These are phyloP conservation scores for Argentina anserina DNA, from an alignment of 306 rosid genomes.

Conservation along the genomic window DNA sequence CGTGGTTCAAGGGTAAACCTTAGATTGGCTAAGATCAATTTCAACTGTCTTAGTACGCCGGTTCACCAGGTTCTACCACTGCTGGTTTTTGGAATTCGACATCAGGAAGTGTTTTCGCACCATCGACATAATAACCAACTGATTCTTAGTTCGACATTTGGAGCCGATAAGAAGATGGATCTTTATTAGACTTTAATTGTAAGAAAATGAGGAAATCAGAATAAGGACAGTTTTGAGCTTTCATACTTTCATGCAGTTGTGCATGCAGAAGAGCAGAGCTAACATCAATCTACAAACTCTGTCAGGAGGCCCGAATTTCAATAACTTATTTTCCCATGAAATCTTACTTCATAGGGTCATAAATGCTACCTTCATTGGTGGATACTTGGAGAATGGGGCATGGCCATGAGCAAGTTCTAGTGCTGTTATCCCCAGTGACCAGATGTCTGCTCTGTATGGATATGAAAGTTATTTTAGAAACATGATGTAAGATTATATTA, in stretches of 20 bases:
- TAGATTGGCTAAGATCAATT: no score
- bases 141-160: not conserved
- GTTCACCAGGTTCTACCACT: no score
- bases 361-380: conserved; percentile 85
- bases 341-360: conserved; percentile 3
- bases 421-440: conserved; percentile 98
- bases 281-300: not conserved
- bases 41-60: no score
- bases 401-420: conserved; percentile 98
- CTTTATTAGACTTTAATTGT: not conserved
- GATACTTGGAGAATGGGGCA: conserved; percentile 95
- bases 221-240: not conserved
- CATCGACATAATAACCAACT: not conserved
- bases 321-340: not conserved
- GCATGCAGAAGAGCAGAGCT: not conserved
- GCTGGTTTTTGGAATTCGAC: no score
- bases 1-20: no score
- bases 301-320: not conserved
- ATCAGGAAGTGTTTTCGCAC: no score
- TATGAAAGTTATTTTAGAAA: not conserved
- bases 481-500: not conserved
- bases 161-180: not conserved
- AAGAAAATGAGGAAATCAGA: not conserved
- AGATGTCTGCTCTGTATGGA: conserved; percentile 76
- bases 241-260: not conserved